A percentile compares a stretch with the other conserved stretches of the same genome.
Conservation (phyloP, 345 rosid species). For the Geranium brycei region DNA sequence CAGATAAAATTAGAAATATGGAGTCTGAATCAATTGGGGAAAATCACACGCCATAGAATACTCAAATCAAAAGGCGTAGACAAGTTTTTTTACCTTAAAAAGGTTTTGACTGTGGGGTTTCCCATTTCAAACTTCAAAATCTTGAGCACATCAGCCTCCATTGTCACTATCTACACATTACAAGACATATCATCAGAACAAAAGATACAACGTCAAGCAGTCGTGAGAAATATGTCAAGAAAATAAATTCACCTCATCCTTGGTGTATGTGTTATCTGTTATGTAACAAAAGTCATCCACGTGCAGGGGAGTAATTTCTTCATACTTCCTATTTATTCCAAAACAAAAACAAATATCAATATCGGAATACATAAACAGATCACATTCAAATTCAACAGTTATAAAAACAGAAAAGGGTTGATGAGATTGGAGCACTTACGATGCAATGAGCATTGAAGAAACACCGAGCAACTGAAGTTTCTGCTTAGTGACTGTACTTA, state of each 20-base stretch:
- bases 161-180: constrained; percentile 34
- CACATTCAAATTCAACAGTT: background rate
- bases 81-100: constrained; percentile 28
- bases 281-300: constrained; percentile 62
- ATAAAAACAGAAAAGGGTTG: background rate
- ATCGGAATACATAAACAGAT: background rate
- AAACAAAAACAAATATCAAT: background rate
- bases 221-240: background rate
- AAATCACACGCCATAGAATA: background rate
- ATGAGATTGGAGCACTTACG: constrained; percentile 25
- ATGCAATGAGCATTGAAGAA: constrained; percentile 64
- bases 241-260: constrained; percentile 27
- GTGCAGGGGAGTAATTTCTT: constrained; percentile 55
- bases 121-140: constrained; percentile 46
- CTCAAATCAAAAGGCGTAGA: background rate
- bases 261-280: constrained; percentile 64
- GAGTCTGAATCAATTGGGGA: background rate
- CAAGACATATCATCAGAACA: background rate
- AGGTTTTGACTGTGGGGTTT: constrained; percentile 41
- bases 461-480: constrained; percentile 63
- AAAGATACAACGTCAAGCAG: background rate
- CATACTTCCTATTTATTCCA: constrained; percentile 37
- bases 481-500: constrained; percentile 24
- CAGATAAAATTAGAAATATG: background rate
- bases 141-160: constrained; percentile 51